phyloP scores from a whole-genome alignment of 2,329 filamentous ascomycete genomes.

The Onygenales sp. region DNA sequence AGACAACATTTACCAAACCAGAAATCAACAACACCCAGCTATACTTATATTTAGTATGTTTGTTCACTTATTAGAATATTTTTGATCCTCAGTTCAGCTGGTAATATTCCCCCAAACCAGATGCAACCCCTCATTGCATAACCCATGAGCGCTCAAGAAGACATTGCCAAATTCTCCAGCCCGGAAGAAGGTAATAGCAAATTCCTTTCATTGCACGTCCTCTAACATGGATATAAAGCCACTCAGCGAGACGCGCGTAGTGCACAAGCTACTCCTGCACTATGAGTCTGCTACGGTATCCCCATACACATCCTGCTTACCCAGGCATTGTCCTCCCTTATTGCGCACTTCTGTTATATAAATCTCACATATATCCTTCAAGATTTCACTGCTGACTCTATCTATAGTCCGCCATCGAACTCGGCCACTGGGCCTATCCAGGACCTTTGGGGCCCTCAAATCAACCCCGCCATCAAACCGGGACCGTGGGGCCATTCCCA shows the following conservation, averaged over 20 bases:
- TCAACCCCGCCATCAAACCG: not conserved
- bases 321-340: no score
- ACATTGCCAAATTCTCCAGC: conserved; percentile 22
- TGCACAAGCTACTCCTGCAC: not conserved
- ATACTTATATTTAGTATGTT: no score
- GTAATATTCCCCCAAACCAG: no score
- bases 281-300: not conserved
- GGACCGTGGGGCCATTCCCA: conserved; percentile 36
- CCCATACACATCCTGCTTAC: no score
- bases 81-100: no score
- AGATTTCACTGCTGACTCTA: not conserved
- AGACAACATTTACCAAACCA: no score
- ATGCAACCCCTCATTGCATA: not conserved
- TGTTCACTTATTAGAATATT: no score
- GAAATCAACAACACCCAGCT: no score
- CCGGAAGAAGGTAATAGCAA: conserved; percentile 20
- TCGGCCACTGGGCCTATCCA: not conserved
- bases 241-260: not conserved
- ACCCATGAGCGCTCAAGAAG: conserved; percentile 16
- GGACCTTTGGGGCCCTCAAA: not conserved
- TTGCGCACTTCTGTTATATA: not conserved
- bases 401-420: not conserved
- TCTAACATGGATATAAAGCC: not conserved
- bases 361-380: not conserved
- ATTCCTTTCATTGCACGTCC: not conserved